phyloP scores from a whole-genome alignment of 257 asterid species.

The Solanum piurae region DNA sequence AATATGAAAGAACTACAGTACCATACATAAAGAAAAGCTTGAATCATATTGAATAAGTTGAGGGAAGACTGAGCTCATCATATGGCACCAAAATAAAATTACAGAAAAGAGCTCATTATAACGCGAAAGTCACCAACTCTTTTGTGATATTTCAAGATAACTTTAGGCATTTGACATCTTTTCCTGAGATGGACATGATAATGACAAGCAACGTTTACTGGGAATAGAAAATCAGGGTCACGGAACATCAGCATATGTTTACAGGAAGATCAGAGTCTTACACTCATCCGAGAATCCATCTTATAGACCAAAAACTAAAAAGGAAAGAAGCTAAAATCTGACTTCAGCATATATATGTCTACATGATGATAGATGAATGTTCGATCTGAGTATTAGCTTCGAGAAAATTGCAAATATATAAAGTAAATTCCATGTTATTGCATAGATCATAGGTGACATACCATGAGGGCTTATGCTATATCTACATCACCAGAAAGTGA shows the following conservation, averaged over 20 bases:
- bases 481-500: not conserved
- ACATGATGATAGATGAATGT: not conserved
- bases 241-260: not conserved
- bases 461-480: not conserved
- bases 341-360: not conserved
- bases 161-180: not conserved
- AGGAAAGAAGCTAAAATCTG: not conserved
- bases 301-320: not conserved
- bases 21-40: not conserved
- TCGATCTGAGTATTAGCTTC: not conserved
- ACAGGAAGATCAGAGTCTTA: not conserved
- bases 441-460: not conserved
- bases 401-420: not conserved
- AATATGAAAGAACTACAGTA: not conserved
- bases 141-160: not conserved
- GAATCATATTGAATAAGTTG: not conserved
- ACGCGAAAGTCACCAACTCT: not conserved
- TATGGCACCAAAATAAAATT: not conserved
- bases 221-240: not conserved
- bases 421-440: not conserved
- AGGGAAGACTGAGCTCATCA: not conserved
- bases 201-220: not conserved
- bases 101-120: not conserved
- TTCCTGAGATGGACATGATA: not conserved
- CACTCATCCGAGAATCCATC: not conserved